Base-by-base conservation (phyloP, 441 rosid genomes). In the Euphorbia neoarborescens region DNA sequence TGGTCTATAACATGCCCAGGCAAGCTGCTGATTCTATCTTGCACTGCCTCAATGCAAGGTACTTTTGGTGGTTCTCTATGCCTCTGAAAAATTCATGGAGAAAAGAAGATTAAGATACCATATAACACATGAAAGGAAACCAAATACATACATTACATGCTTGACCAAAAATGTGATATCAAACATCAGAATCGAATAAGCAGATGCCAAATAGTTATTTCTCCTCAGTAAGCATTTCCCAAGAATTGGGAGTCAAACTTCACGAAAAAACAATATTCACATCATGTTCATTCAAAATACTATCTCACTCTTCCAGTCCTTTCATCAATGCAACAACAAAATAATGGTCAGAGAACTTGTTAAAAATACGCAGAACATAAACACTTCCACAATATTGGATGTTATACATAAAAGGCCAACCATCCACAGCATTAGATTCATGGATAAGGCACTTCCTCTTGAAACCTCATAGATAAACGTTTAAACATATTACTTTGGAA, bases 1-100 rank as follows among this genome's bases (percentile, higher is more conserved):
- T 84, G 87, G 67, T 87, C 87, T 58, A 84, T 56, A 59, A 87
- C 75, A 73, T 89, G 87, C 37, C 84, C 88, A 8, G 89, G 90
- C 69, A 89, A 78, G 77, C 71, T 79, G 78, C 88, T 83, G 79
- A 89, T 72, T 69, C 73, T 82, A 77, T 89, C 91, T 35, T 76
- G 59, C 74, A 81, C 89, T 0, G 71, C 62, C 76, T 83, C 87
- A 12, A 66, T 30, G 76, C 81, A 81, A 67, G 84, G 82, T 38
- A 73, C 72, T 65, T 82, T 80, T 37, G 85, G 86, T 20, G 87
- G 81, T 72, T 84, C 94, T 79, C 85, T 77, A 10, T 66, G 87
- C 83, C 76, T 87, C 91, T 84, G 84, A 76, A 61, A 75, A 20
- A 77, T 73, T 81, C 73, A 53, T 75, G 34, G 38, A 14, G 19